Evolutionary conservation across 768 basidiomycete genomes (phyloP), one percentile per base, ranked within the genome.

Genomic region (Boletales sp.): DNA sequence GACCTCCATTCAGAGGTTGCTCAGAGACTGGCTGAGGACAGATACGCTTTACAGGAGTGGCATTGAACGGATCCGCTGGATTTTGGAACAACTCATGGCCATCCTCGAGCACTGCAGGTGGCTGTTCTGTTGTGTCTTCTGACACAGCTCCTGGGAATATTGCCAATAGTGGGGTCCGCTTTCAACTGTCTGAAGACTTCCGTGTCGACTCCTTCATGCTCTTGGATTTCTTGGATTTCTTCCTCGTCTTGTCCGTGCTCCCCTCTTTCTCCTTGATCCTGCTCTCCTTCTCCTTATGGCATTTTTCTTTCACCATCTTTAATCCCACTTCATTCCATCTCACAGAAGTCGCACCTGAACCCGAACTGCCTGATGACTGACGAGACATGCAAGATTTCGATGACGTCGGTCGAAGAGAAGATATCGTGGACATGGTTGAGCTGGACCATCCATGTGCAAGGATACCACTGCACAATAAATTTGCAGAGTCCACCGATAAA

Each of bases 1-100:
- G 70, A 37, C 68, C 67, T 40, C 61, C 69, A 1, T 74, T 76
- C 7, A 82, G 66, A 57, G 79, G 62, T 63, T 84, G 83, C 60
- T 90, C 89, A 1, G 84, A 84, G 45, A 82, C 54, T 0, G 87
- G 86, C 13, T 87, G 71, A 1, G 71, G 67, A 11, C 86, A 73
- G 0, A 71, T 62, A 40, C 72, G 73, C 67, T 68, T 72, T 18
- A 58, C 36, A 0, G 75, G 75, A 0, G 75, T 75, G 44, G 61
- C 60, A 36, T 43, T 32, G 7, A 48, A 19, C 43, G 54, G 44
- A 14, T 44, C 24, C 21, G 9, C 15, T 27, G 24, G 24, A 27
- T 27, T 27, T 27, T 27, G 24, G 1, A 27, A 6, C 4, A 27
- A 27, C 7, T 27, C 24, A 6, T 27, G 24, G 24, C 24, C 24